Evolutionary conservation across 768 basidiomycete genomes (phyloP), one percentile per base, ranked within the genome.

Genomic region (Tricholoma matsutake): DNA sequence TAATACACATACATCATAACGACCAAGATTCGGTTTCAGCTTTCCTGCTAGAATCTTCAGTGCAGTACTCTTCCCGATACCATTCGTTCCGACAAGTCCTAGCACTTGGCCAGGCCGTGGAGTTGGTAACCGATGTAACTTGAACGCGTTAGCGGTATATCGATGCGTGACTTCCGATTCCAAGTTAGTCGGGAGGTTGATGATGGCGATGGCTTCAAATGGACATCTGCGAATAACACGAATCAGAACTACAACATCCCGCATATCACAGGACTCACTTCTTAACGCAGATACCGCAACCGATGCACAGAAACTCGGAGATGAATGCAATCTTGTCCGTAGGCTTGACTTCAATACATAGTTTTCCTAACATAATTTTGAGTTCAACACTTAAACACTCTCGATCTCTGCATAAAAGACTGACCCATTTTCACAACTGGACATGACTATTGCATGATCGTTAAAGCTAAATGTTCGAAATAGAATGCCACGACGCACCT

Each of bases 281-380:
- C 79, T 98, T 98, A 34, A 98, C 96, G 73, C 97, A 99, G 70
- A 99, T 98, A 91, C 97, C 97, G 76, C 97, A 99, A 68, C 97
- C 97, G 63, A 99, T 99, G 73, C 97, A 99, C 58, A 99, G 81
- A 73, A 96, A 95, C 74, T 99, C 97, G 28, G 97, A 98, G 77
- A 99, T 92, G 83, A 96, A 98, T 1, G 97, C 91, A 76, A 98
- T 97, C 81, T 98, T 98, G 78, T 97, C 96, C 7, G 87, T 85
- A 13, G 96, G 73, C 74, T 94, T 96, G 65, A 99, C 97, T 78
- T 98, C 97, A 67, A 98, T 98, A 81, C 97, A 99, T 22, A 99
- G 82, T 77, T 97, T 98, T 16, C 97, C 94, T 59, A 52, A 35
- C 31, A 54, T 28, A 11, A 28, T 1, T 13, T 28, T 8, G 11